phyloP scores from a whole-genome alignment of 768 basidiomycete species.

The Boletus tomentosulus region DNA sequence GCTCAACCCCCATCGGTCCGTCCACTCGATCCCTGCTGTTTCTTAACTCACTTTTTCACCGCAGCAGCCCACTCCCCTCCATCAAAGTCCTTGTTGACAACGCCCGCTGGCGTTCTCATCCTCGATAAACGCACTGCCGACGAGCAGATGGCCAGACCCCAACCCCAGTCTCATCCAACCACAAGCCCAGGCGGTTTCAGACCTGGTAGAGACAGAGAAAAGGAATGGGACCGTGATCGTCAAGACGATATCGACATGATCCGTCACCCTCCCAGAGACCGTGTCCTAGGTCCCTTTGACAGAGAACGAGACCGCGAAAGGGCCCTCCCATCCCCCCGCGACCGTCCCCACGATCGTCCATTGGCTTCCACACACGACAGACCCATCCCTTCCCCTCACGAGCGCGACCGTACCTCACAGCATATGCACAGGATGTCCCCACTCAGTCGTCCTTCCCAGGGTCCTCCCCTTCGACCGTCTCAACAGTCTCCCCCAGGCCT shows the following conservation, averaged over 20 bases:
- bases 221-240: slow-evolving; percentile 22
- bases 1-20: slow-evolving; percentile 25
- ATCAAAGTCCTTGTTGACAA: slow-evolving; percentile 25
- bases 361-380: slow-evolving; percentile 21
- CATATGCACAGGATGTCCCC: slow-evolving; percentile 26
- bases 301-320: slow-evolving; percentile 27
- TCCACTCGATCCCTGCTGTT: background rate
- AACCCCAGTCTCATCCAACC: slow-evolving; percentile 18
- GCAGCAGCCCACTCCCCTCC: slow-evolving; percentile 28
- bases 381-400: slow-evolving; percentile 22
- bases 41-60: background rate
- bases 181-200: slow-evolving; percentile 24
- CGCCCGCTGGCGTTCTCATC: slow-evolving; percentile 23
- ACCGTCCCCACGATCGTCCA: slow-evolving; percentile 11
- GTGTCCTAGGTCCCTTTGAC: slow-evolving; percentile 20
- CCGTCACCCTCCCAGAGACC: slow-evolving; percentile 25
- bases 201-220: slow-evolving; percentile 24
- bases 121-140: slow-evolving; percentile 31
- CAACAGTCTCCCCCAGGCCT: slow-evolving; percentile 27
- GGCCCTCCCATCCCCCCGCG: slow-evolving; percentile 21
- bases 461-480: slow-evolving; percentile 12
- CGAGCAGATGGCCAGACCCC: slow-evolving; percentile 26
- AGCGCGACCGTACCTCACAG: slow-evolving; percentile 20
- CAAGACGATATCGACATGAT: slow-evolving; percentile 26
- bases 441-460: slow-evolving; percentile 18